Percentiles rank a stretch among this genome's conserved stretches.
Evolutionary conservation across 2,329 filamentous ascomycete species (phyloP).

Genomic region (Neoscytalidium dimidiatum): DNA sequence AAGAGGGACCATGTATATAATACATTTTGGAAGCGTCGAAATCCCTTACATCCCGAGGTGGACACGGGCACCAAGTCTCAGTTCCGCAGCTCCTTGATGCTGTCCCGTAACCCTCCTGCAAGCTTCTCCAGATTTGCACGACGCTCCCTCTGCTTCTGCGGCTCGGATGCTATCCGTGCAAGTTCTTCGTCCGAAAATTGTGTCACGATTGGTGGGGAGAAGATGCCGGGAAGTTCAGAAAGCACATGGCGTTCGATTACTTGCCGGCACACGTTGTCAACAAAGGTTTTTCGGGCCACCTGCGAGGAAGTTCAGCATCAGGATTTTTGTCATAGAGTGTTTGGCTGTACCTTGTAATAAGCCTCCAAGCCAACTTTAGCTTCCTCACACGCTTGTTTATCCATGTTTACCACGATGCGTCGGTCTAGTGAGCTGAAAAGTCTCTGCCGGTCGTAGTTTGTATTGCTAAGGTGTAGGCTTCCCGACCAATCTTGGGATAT

Average conservation of each 20-base stretch:
- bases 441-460: neutral
- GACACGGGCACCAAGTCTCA: neutral
- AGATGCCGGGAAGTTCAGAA: neutral
- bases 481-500: neutral
- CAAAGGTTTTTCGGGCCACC: slow-evolving; percentile 19
- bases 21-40: neutral
- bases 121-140: slow-evolving; percentile 8
- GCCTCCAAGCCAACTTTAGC: slow-evolving; percentile 11
- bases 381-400: slow-evolving; percentile 18
- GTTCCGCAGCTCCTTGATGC: slow-evolving; percentile 16
- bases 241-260: slow-evolving; percentile 21
- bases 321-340: neutral
- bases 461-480: neutral
- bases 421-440: neutral
- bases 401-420: slow-evolving; percentile 16
- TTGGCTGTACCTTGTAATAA: slow-evolving; percentile 17
- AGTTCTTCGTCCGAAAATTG: neutral
- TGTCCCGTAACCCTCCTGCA: slow-evolving; percentile 12
- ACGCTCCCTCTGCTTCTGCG: neutral
- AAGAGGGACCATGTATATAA: too few species aligned
- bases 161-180: slow-evolving; percentile 3
- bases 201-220: slow-evolving; percentile 7
- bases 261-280: slow-evolving; percentile 20
- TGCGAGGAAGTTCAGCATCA: neutral
- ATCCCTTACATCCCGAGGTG: neutral